Base-by-base conservation (phyloP, 495 filamentous ascomycete genomes). In the Xylaria palmicola region DNA sequence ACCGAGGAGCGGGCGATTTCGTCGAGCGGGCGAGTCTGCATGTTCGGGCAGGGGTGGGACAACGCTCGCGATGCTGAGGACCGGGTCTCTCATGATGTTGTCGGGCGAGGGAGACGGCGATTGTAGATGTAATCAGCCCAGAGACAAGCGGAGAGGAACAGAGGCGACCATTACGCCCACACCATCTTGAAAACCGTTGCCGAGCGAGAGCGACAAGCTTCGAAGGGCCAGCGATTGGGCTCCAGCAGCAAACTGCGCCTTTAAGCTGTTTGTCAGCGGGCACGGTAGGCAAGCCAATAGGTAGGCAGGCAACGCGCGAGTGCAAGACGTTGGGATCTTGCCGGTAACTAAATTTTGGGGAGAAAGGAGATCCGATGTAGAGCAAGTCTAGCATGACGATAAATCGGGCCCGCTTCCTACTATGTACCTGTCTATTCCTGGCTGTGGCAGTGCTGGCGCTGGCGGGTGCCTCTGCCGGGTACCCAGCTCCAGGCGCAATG, bases 31-130 rank as follows among this genome's bases (percentile, higher is more conserved):
- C 48, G 57, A 47, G 61, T 69, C 62, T 55, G 56, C 58, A 60
- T 61, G 41, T 40, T 60, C 60, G 52, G 62, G 62, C 57, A 47
- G 55, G 53, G 59, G 26, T 36, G 41, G 52, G 43, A 63, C 62
- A 56, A 52, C 60, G 43, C 55, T 65, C 29, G 52, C 56, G 55
- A 53, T 48, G 59, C 58, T 65, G 52, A 53, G 59, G 58, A 48
- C 65, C 62, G 60, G 64, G 51, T 48, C 65, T 72, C 62, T 67
- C 69, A 72, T 72, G 54, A 61, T 72, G 67, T 67, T 52, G 55
- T 67, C 66, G 60, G 60, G 40, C 60, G 51, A 55, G 47, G 37
- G 49, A 56, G 56, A 36, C 54, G 59, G 45, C 44, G 60, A 48
- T 22, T 13, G 29, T 41, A 64, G 55, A 60, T 59, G 47, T 50